Conservation (phyloP, 208 protist genomes). For the Trichomonas gallinae region DNA sequence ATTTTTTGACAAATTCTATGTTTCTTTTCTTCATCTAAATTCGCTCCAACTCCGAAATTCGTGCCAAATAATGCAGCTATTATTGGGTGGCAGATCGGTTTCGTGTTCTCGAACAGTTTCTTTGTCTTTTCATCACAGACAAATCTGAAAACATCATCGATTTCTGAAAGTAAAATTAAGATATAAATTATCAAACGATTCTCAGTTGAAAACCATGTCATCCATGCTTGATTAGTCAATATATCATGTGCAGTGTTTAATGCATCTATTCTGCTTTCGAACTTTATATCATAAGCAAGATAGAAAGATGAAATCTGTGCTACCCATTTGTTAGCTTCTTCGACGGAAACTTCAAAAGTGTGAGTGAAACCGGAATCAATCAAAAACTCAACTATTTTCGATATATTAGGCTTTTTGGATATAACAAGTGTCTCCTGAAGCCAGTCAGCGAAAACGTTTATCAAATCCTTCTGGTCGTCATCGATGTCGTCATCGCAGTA, state of each 20-base stretch:
- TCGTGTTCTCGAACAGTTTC: neutral
- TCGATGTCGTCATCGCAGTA: neutral
- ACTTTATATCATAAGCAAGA: neutral
- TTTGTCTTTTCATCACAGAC: neutral
- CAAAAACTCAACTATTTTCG: neutral
- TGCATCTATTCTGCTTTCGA: neutral
- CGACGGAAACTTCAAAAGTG: neutral
- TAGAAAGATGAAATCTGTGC: neutral
- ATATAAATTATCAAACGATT: neutral
- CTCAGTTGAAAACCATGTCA: neutral
- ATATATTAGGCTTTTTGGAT: neutral
- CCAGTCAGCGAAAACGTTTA: neutral
- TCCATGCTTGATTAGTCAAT: neutral
- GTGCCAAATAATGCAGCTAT: neutral
- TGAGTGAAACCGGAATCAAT: neutral
- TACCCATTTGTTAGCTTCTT: neutral
- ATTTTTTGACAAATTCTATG: neutral
- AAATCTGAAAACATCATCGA: neutral
- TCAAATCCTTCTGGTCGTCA: neutral
- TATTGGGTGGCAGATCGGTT: neutral
- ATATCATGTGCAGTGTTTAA: neutral
- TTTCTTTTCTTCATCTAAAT: neutral
- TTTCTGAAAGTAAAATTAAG: neutral
- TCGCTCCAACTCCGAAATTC: neutral
- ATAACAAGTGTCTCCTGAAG: neutral